Percentiles rank a stretch among this genome's conserved stretches.
Conservation (phyloP, 2,329 filamentous ascomycete species). For the Pestalotiopsis sp. region DNA sequence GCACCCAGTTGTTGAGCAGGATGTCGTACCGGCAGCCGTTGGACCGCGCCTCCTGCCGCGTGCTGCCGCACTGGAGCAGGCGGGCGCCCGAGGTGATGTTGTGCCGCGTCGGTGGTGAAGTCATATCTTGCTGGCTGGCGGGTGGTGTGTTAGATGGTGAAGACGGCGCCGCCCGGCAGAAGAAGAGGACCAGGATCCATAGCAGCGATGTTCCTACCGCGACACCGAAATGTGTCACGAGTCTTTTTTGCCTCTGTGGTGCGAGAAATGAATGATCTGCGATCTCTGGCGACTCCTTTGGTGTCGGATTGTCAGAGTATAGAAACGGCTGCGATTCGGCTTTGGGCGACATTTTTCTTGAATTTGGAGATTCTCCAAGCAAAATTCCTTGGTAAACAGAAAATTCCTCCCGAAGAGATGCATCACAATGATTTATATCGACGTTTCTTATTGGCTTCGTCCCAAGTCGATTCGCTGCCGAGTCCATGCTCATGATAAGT, state of each 20-base stretch:
- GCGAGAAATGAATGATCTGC: neutral
- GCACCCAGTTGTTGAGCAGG: constrained; percentile 26
- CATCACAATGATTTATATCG: neutral
- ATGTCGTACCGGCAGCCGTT: constrained; percentile 24
- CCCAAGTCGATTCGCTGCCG: neutral
- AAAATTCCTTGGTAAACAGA: neutral
- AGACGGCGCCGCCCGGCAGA: neutral
- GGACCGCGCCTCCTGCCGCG: constrained; percentile 17
- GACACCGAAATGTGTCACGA: constrained; percentile 16
- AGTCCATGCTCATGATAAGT: neutral
- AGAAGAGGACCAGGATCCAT: constrained; percentile 19
- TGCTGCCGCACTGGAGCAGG: constrained; percentile 20
- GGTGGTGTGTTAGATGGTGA: neutral
- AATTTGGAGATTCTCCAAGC: neutral
- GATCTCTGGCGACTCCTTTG: neutral
- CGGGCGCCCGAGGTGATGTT: constrained; percentile 20
- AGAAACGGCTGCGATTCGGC: neutral
- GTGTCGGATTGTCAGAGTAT: constrained; percentile 1
- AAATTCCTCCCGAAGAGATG: neutral
- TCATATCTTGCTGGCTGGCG: neutral
- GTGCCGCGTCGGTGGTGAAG: constrained; percentile 10
- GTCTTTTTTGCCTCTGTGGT: neutral
- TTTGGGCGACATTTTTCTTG: neutral
- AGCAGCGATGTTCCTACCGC: constrained; percentile 22
- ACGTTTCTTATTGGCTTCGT: neutral